Evolutionary conservation across 306 rosid genomes (phyloP), one percentile per base, ranked within the genome.

Genomic region (Chamaecrista fasciculata): DNA sequence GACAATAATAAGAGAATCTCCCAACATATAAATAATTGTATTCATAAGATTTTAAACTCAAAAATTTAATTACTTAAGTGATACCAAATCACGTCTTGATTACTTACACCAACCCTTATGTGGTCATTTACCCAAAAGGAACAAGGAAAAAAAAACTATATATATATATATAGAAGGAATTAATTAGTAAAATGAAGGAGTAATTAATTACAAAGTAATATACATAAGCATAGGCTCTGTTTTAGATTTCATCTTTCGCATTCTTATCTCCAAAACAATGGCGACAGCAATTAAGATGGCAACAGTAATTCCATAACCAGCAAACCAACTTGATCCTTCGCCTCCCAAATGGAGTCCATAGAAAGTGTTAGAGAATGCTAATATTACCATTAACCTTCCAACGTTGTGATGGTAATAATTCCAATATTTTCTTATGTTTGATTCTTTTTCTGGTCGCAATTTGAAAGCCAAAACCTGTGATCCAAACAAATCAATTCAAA

Each of bases 351-450:
- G 67, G 21, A 70, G 53, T 70, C 73, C 81, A 63, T 70, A 70
- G 43, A 77, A 70, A 23, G 56, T 44, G 31, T 70, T 77, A 8
- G 9, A 21, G 0, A 77, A 42, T 11, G 39, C 67, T 2, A 70
- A 77, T 18, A 36, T 29, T n/a, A 77, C 46, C 67, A 77, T 55
- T 34, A 70, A 53, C 29, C 81, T 62, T 26, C 76, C 76, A 20
- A 77, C 20, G 15, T 25, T 43, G 46, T 70, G 81, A 70, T 76
- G 81, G 6, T 77, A 77, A 60, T 59, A 77, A 70, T 77, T 77
- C 81, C 76, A 70, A 4, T 37, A 37, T 37, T 3, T 37, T 37
- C 43, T 0, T 7, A 37, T 37, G 8, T 37, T 3, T 37, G 43
- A 37, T 37, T 37, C 43, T 12, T 37, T 37, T 37, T 12, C 43